Conservation (phyloP, 495 filamentous ascomycete species). For the Lasiosphaeria hispida region DNA sequence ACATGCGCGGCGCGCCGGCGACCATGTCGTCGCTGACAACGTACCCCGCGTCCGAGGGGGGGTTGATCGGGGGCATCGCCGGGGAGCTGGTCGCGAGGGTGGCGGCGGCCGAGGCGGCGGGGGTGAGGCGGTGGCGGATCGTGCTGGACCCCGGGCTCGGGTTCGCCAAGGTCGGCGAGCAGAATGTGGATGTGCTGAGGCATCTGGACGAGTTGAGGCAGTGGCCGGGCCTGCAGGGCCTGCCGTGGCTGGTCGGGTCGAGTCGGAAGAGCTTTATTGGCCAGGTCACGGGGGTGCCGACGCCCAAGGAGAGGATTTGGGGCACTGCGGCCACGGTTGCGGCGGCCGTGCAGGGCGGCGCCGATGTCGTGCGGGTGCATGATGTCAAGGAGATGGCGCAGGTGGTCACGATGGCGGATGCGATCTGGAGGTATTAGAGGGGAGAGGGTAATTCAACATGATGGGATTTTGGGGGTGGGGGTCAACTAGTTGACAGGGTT, state of each 20-base stretch:
- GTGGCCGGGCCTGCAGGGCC: constrained; percentile 61
- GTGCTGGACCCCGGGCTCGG: constrained; percentile 92
- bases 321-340: constrained; percentile 89
- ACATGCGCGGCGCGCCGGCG: constrained; percentile 85
- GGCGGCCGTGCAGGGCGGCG: constrained; percentile 84
- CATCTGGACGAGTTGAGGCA: constrained; percentile 60
- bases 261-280: constrained; percentile 93
- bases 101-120: constrained; percentile 73
- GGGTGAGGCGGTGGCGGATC: constrained; percentile 87
- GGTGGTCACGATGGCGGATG: constrained; percentile 87
- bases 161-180: constrained; percentile 78
- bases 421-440: constrained; percentile 64
- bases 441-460: not conserved
- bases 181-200: constrained; percentile 79
- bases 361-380: constrained; percentile 93
- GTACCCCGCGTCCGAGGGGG: constrained; percentile 60
- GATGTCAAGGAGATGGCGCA: constrained; percentile 88
- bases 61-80: constrained; percentile 67
- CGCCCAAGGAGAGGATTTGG: constrained; percentile 62
- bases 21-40: constrained; percentile 72
- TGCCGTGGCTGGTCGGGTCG: constrained; percentile 88
- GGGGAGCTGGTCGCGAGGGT: constrained; percentile 69
- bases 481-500: too few relatives aligned
- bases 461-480: too few relatives aligned
- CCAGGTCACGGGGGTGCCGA: constrained; percentile 67